Conservation (phyloP, 257 asterid species). For the Fraxinus excelsior region DNA sequence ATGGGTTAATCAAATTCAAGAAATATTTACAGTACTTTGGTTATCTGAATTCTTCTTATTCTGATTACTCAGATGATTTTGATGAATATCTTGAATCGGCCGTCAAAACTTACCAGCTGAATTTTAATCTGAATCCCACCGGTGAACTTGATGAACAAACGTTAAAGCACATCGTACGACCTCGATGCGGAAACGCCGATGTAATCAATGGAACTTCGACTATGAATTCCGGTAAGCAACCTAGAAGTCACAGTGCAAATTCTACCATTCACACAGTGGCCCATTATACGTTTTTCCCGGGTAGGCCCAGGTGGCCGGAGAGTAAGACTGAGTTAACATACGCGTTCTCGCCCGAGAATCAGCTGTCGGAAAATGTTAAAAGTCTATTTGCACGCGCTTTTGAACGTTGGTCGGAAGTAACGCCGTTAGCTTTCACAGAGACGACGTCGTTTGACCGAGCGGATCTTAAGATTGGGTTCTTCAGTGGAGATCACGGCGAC, state of each 20-base stretch:
- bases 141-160: slow-evolving; percentile 62
- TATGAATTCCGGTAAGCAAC: slow-evolving; percentile 45
- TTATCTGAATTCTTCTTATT: slow-evolving; percentile 45
- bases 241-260: slow-evolving; percentile 24
- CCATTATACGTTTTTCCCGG: slow-evolving; percentile 73
- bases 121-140: slow-evolving; percentile 68
- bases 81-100: slow-evolving; percentile 61
- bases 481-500: slow-evolving; percentile 76
- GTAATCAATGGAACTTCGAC: slow-evolving; percentile 60
- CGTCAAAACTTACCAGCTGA: slow-evolving; percentile 60
- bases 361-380: slow-evolving; percentile 32
- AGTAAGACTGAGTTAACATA: slow-evolving; percentile 45
- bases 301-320: slow-evolving; percentile 73
- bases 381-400: slow-evolving; percentile 65
- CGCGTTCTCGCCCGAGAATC: slow-evolving; percentile 57
- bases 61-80: slow-evolving; percentile 61
- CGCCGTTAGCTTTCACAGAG: slow-evolving; percentile 56
- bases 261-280: slow-evolving; percentile 48
- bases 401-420: slow-evolving; percentile 87
- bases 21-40: slow-evolving; percentile 70
- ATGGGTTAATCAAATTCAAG: slow-evolving; percentile 56
- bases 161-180: slow-evolving; percentile 46
- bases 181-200: slow-evolving; percentile 83
- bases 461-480: slow-evolving; percentile 65
- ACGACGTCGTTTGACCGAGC: slow-evolving; percentile 44